Percentiles rank a stretch among this genome's conserved stretches.
Evolutionary conservation across 257 asterid genomes (phyloP).

Genomic region (Leptodermis oblonga): DNA sequence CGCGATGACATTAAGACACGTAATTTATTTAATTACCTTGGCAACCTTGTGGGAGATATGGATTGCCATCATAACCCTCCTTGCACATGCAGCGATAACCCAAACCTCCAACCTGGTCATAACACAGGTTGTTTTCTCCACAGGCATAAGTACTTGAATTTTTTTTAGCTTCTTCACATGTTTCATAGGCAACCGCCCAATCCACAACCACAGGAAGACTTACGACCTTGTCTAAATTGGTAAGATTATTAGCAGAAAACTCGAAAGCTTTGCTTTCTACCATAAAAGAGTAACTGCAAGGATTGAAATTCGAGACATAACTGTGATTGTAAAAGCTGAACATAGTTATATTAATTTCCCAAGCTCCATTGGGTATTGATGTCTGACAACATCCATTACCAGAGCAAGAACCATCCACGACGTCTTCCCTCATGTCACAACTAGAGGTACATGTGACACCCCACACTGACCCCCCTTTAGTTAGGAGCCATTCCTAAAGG

Average conservation of each 20-base stretch:
- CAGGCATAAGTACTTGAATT: not conserved
- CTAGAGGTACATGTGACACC: too few species aligned
- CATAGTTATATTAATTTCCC: not conserved
- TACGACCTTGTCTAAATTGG: not conserved
- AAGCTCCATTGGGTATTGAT: not conserved
- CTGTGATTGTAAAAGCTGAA: not conserved
- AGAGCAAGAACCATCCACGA: slow-evolving; percentile 11
- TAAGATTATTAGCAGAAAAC: not conserved
- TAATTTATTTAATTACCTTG: too few species aligned
- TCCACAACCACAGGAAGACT: not conserved
- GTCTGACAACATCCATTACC: slow-evolving; percentile 8
- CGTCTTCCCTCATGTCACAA: not conserved
- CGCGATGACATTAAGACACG: too few species aligned
- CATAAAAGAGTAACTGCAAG: not conserved
- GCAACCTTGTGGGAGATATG: not conserved
- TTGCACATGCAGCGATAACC: not conserved
- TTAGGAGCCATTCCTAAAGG: too few species aligned
- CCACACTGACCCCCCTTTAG: too few species aligned
- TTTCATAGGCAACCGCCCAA: not conserved
- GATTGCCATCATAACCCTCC: not conserved
- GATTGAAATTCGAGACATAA: not conserved
- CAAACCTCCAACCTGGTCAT: not conserved
- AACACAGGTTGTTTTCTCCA: not conserved
- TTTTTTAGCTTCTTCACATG: not conserved
- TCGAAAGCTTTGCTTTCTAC: not conserved